phyloP scores from a whole-genome alignment of 2,329 filamentous ascomycete species.

The Biscogniauxia mediterranea region DNA sequence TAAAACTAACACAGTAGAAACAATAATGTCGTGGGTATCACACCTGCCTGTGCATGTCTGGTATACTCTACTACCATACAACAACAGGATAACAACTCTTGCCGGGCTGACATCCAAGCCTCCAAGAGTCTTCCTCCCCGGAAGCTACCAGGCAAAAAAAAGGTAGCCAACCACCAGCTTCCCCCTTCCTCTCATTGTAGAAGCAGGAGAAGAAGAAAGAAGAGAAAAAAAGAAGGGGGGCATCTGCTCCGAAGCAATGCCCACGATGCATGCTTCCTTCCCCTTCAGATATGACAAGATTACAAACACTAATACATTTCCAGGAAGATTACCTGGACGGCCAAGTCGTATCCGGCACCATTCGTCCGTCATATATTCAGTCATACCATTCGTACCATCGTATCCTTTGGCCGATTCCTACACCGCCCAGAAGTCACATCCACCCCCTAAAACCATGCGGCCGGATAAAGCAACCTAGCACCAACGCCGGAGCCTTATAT shows the following conservation, averaged over 20 bases:
- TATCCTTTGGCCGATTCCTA: slow-evolving; percentile 8
- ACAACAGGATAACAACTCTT: background rate
- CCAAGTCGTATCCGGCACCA: slow-evolving; percentile 8
- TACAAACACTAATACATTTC: slow-evolving; percentile 16
- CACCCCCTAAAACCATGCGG: slow-evolving; percentile 1
- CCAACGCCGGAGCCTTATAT: slow-evolving; percentile 15
- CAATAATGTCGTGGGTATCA: slow-evolving; percentile 1
- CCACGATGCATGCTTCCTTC: background rate
- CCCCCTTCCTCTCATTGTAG: too few species aligned
- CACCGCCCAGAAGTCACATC: background rate
- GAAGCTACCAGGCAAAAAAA: background rate
- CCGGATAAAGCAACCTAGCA: slow-evolving; percentile 9
- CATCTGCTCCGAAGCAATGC: background rate
- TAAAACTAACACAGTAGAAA: background rate
- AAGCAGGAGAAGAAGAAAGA: too few species aligned
- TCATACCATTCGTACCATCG: slow-evolving; percentile 27
- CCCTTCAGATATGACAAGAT: background rate
- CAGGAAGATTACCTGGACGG: slow-evolving; percentile 7
- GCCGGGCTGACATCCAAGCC: background rate
- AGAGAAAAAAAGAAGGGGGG: background rate
- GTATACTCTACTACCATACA: background rate
- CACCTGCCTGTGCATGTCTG: background rate
- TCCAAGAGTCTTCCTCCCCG: background rate
- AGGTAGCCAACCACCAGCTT: background rate
- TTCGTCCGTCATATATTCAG: slow-evolving; percentile 22